Base-by-base conservation (phyloP, 1,284 basidiomycete genomes). In the Afroboletus lepidellus region DNA sequence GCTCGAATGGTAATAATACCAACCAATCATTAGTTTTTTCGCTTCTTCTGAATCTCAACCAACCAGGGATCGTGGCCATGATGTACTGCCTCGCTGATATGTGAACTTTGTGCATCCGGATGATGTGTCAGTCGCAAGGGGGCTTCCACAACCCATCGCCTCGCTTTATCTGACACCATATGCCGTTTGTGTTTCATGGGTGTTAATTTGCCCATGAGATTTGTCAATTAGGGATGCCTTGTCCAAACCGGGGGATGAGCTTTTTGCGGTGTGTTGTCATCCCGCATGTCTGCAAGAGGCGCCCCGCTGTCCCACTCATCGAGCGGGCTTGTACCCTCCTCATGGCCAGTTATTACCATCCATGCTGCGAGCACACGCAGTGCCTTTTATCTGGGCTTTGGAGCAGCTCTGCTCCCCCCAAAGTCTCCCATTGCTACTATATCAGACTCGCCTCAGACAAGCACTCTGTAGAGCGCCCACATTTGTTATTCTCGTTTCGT, bases 151-250 rank as follows among this genome's bases (percentile, higher is more conserved):
- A 58, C 54, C 53, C 54, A 51, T 48, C 24, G 41, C 62, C 59
- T 57, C 46, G 56, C 64, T 49, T 57, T 53, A 52, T 57, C 64
- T 64, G 45, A 54, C 66, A 54, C 48, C 46, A 44, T 56, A 53
- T 63, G 46, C 59, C 45, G 46, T 66, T 60, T 66, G 59, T 44
- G 57, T 67, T 60, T 64, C 64, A 63, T 69, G 53, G 66, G 49
- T 54, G 56, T 41, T 62, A 71, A 69, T 72, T 66, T 48, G 46
- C 51, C 54, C 50, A 50, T 46, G 50, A 53, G 52, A 56, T 63
- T 52, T 61, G 56, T 67, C 57, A 56, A 69, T 58, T 59, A 60
- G 64, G 57, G 61, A 64, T 65, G 48, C 39, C 52, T 55, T 61
- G 27, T 53, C 66, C 64, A 67, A 68, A 68, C 57, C 43, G 51